Base-by-base conservation (phyloP, 2,329 filamentous ascomycete genomes). In the Fusarium cyanostomum region DNA sequence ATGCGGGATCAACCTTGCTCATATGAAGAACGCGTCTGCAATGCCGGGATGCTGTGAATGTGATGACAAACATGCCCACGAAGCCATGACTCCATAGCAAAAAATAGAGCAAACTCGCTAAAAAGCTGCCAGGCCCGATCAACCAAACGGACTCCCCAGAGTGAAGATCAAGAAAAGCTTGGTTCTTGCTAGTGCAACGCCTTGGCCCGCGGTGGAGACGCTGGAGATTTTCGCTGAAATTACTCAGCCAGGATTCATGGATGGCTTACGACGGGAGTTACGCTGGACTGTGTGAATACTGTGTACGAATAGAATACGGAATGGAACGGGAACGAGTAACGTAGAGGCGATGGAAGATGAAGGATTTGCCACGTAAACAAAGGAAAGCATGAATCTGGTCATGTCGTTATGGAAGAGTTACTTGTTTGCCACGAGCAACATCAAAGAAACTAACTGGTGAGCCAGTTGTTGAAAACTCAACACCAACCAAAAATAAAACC, bases 111-210 rank as follows among this genome's bases (percentile, higher is more conserved):
- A 31, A 21, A 21, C 6, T 21, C 21, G 21, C 16, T 15, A 42
- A 56, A 51, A 56, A 56, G 33, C 48, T 43, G 43, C 48, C 15
- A 51, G 38, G 56, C 26, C 31, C 42, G 62, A 59, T 66, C 62
- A 66, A 66, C 62, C 21, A 56, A 27, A 50, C 52, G 31, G 61
- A 51, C 52, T 57, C 56, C 39, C 37, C 38, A 53, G 42, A 49
- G 31, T 9, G 21, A 62, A 62, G 64, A 68, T 63, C 58, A 55
- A 57, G 49, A 66, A 68, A 67, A 69, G 66, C 66, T 69, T 69
- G 66, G 66, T 69, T 56, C 46, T 56, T 30, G 21, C 43, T 69
- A 69, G 66, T 52, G 56, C 35, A 53, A 68, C 61, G 38, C 49
- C 52, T 63, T 48, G 53, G 37, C 49, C 56, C 50, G 57, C 46